Base-by-base conservation (phyloP, 495 filamentous ascomycete genomes). In the Aspergillus nanangensis region DNA sequence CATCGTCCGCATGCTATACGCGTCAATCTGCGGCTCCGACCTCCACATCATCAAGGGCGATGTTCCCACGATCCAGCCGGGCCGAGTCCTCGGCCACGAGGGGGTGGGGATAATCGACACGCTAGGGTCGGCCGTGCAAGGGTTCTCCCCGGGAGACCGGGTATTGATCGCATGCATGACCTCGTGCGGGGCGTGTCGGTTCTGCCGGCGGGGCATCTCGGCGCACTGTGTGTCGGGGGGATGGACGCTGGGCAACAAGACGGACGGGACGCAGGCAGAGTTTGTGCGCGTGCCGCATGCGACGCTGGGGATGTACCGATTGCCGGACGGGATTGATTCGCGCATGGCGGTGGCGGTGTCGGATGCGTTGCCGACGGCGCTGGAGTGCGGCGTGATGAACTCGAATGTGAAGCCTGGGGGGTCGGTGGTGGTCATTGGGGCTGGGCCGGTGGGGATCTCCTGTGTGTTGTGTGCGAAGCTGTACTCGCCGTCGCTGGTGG, bases 21-120 rank as follows among this genome's bases (percentile, higher is more conserved):
- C 69, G 45, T 89, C 86, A 2, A 80, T 94, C 38, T 93, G 88
- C 62, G 88, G 88, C 1, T 82, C 74, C 35, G 88, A 94, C 55
- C 70, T 92, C 8, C 89, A 92, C 51, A 71, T 92, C 32, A 71
- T 84, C 5, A 83, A 91, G 53, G 78, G 81, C 35, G 55, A 68
- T 20, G 71, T 92, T n/a, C 62, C 90, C 8, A 72, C 88, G 53
- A 50, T 88, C 36, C 66, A 78, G 44, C 79, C 81, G 45, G 87
- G 88, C 32, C 85, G 90, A 58, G 88, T 93, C 48, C 72, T 91
- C 1, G 88, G 88, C 25, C 86, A 94, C 59, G 87, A 92, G 51
- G 90, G 88, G 62, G 86, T 83, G 57, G 87, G 88, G 23, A 66
- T 81, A 18, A 80, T 91, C 13, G 83, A 88, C 18, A 65, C 76